Evolutionary conservation across 2,329 filamentous ascomycete species (phyloP).

Genomic region (Fusarium mexicanum): DNA sequence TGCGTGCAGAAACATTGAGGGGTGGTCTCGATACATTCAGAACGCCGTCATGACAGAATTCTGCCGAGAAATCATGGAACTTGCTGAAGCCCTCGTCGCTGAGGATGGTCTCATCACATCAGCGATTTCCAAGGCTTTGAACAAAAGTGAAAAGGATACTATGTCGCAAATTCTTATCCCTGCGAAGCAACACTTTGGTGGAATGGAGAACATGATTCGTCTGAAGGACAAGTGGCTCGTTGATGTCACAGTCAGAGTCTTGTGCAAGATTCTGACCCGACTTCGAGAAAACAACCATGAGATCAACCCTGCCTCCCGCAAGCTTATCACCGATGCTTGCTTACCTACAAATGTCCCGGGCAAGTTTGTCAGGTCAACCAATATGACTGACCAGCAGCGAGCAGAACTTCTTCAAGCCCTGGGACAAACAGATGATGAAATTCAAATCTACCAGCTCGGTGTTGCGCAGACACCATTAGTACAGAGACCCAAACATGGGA

Average conservation of each 20-base stretch:
- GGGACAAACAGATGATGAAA: slow-evolving; percentile 66
- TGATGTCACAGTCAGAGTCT: slow-evolving; percentile 80
- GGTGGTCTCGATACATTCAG: slow-evolving; percentile 81
- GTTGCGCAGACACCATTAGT: slow-evolving; percentile 39
- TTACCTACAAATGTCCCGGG: slow-evolving; percentile 64
- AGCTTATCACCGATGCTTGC: slow-evolving; percentile 73
- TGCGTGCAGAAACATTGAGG: slow-evolving; percentile 84
- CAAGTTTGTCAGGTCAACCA: slow-evolving; percentile 74
- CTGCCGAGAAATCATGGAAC: slow-evolving; percentile 93
- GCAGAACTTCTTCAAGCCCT: slow-evolving; percentile 78
- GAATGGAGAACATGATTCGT: slow-evolving; percentile 87
- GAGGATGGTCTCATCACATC: slow-evolving; percentile 86
- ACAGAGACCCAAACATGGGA: slow-evolving; percentile 45
- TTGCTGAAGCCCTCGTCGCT: slow-evolving; percentile 85
- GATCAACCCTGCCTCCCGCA: slow-evolving; percentile 68
- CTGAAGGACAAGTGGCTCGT: slow-evolving; percentile 89
- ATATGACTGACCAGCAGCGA: slow-evolving; percentile 82
- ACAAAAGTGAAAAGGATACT: slow-evolving; percentile 50
- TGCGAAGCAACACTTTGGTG: slow-evolving; percentile 62
- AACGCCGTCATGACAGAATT: slow-evolving; percentile 88
- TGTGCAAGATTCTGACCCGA: slow-evolving; percentile 84
- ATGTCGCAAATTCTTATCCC: slow-evolving; percentile 54
- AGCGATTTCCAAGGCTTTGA: slow-evolving; percentile 59
- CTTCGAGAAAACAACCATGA: slow-evolving; percentile 81
- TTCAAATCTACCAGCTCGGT: slow-evolving; percentile 58